Evolutionary conservation across 495 filamentous ascomycete species (phyloP).

Genomic region (Penicillium salamii): DNA sequence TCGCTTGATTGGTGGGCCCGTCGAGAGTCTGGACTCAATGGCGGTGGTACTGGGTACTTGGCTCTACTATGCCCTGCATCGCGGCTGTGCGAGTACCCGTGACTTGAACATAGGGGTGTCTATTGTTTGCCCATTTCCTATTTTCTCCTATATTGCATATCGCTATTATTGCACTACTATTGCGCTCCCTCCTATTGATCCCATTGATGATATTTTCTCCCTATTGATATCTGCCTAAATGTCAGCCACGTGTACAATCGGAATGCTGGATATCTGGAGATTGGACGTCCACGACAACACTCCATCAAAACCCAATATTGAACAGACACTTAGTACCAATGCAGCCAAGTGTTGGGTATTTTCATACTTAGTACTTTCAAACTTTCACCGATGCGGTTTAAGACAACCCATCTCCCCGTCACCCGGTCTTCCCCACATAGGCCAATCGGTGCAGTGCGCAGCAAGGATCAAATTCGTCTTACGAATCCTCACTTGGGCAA

Average conservation of each 20-base stretch:
- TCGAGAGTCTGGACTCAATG: constrained; percentile 1
- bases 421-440: constrained; percentile 13
- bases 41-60: constrained; percentile 4
- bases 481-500: constrained; percentile 9
- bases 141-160: neutral
- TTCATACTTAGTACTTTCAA: neutral
- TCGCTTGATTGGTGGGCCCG: constrained; percentile 6
- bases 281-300: neutral
- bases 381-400: neutral
- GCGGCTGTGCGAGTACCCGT: constrained; percentile 2
- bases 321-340: neutral
- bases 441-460: constrained; percentile 15
- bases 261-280: constrained; percentile 8
- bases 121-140: neutral
- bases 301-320: constrained; percentile 2
- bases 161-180: neutral
- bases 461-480: constrained; percentile 12
- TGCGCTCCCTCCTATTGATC: neutral
- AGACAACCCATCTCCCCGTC: constrained; percentile 7
- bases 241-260: constrained; percentile 14
- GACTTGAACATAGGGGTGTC: neutral
- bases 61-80: neutral
- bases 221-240: neutral
- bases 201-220: neutral
- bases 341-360: neutral